Evolutionary conservation across 1,284 basidiomycete genomes (phyloP), one percentile per base, ranked within the genome.

Genomic region (Neotropicomus parvogracilis): DNA sequence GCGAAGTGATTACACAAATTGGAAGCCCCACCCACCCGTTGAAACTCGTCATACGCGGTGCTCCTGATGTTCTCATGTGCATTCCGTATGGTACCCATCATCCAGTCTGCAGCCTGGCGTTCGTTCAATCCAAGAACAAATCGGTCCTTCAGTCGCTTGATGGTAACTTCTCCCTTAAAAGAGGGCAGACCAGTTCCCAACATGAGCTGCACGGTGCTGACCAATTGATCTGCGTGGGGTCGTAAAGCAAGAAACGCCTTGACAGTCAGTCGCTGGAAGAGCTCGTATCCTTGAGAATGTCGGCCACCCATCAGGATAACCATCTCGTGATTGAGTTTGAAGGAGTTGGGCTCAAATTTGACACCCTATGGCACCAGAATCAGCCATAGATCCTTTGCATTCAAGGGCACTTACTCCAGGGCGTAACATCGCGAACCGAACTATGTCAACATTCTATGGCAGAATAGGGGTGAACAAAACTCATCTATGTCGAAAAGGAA

Each of bases 261-360:
- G 59, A 98, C 83, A 3, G 92, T 93, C 33, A 99, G 78, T 62
- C 93, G 91, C 61, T 91, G 86, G 77, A 99, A 99, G 46, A 94
- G 79, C 48, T 86, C 81, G 69, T 97, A 99, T 12, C 97, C 97
- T 68, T 95, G 88, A 1, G 90, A 93, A 60, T 89, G 80, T 50
- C 87, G 79, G 11, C 97, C 97, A 40, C 97, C 97, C 97, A 99
- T 99, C 27, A 99, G 75, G 12, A 88, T 79, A 16, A 99, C 88
- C 95, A 99, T 99, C 66, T 99, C 97, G 64, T 94, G 91, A 52
- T 91, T 95, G 28, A 99, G 79, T 73, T 99, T 99, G 84, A 99
- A 99, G 14, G 91, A 95, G 64, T 81, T 88, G 0, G 95, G 94
- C 65, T 97, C 95, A 62, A 97, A 97, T 78, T 97, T 97, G 68